A percentile compares a stretch with the other conserved stretches of the same genome.
These are phyloP conservation scores for Sclerotiophoma versabilis DNA, from an alignment of 2,329 filamentous ascomycete genomes.

Conservation along the genomic window DNA sequence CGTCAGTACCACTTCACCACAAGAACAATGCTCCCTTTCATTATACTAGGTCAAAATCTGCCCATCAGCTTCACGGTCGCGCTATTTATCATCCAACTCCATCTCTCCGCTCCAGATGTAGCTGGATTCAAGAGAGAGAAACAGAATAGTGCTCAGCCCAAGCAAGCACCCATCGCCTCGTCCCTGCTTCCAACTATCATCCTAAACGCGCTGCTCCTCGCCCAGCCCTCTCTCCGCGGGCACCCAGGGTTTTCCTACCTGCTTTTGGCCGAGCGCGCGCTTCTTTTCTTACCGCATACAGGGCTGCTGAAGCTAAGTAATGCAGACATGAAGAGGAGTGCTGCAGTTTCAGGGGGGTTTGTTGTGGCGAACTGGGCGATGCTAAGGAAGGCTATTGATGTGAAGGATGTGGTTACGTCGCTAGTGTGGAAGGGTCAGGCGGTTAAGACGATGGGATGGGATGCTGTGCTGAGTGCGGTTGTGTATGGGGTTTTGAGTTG, in stretches of 20 bases:
- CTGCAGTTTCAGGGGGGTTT: slow-evolving; percentile 35
- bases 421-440: slow-evolving; percentile 24
- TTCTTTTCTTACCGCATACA: slow-evolving; percentile 35
- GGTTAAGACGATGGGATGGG: slow-evolving; percentile 38
- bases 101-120: slow-evolving; percentile 29
- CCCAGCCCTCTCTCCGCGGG: slow-evolving; percentile 24
- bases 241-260: slow-evolving; percentile 29
- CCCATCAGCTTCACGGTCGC: slow-evolving; percentile 37
- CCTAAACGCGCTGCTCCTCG: slow-evolving; percentile 34
- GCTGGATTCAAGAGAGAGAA: neutral
- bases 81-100: slow-evolving; percentile 38
- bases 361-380: slow-evolving; percentile 31
- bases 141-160: neutral
- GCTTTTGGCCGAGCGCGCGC: slow-evolving; percentile 26
- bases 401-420: slow-evolving; percentile 13
- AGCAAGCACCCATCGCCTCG: slow-evolving; percentile 22
- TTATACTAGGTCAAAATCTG: slow-evolving; percentile 39
- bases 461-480: slow-evolving; percentile 30
- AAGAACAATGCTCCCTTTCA: slow-evolving; percentile 28
- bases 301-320: slow-evolving; percentile 23
- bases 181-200: slow-evolving; percentile 36
- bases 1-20: slow-evolving; percentile 18
- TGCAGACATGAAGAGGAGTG: slow-evolving; percentile 27
- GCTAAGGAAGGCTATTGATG: slow-evolving; percentile 22
- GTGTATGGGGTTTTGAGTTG: slow-evolving; percentile 28